phyloP scores from a whole-genome alignment of 2,329 filamentous ascomycete species.

The Nannizziopsis barbatae region DNA sequence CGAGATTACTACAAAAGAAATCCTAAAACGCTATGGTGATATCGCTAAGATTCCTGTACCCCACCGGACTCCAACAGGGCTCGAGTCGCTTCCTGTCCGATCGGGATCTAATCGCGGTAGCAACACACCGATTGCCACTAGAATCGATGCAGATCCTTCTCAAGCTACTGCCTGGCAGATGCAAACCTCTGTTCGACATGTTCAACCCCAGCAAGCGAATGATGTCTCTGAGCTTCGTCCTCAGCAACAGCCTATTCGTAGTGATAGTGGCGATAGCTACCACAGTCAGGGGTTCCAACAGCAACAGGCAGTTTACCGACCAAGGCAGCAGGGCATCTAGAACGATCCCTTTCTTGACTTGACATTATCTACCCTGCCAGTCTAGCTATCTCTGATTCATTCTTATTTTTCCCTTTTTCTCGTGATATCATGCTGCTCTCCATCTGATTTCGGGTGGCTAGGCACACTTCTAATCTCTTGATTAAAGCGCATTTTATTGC shows the following conservation, averaged over 20 bases:
- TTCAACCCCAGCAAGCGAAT: constrained; percentile 32
- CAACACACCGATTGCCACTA: constrained; percentile 44
- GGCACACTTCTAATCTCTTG: not conserved
- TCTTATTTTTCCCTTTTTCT: not conserved
- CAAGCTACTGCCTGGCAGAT: constrained; percentile 61
- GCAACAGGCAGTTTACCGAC: constrained; percentile 28
- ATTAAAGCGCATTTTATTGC: not conserved
- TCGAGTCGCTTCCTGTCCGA: constrained; percentile 43
- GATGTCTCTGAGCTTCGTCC: constrained; percentile 10
- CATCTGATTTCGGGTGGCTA: not conserved
- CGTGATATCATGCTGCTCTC: not conserved
- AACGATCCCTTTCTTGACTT: not conserved
- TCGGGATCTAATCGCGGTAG: constrained; percentile 31
- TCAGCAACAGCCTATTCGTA: constrained; percentile 14
- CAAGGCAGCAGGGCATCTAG: constrained; percentile 19
- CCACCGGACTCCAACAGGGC: constrained; percentile 43
- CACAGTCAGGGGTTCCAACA: constrained; percentile 22
- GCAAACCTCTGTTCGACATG: constrained; percentile 71
- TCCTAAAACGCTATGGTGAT: constrained; percentile 84
- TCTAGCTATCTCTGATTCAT: too few relatives aligned
- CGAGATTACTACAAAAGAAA: constrained; percentile 94
- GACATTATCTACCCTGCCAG: too few relatives aligned
- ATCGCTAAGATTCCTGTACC: constrained; percentile 55
- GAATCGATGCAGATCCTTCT: constrained; percentile 76
- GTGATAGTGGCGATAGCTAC: constrained; percentile 24